Percentiles rank a stretch among this genome's conserved stretches.
phyloP scores from a whole-genome alignment of 805 yeast species.

The Metschnikowia vanudenii region DNA sequence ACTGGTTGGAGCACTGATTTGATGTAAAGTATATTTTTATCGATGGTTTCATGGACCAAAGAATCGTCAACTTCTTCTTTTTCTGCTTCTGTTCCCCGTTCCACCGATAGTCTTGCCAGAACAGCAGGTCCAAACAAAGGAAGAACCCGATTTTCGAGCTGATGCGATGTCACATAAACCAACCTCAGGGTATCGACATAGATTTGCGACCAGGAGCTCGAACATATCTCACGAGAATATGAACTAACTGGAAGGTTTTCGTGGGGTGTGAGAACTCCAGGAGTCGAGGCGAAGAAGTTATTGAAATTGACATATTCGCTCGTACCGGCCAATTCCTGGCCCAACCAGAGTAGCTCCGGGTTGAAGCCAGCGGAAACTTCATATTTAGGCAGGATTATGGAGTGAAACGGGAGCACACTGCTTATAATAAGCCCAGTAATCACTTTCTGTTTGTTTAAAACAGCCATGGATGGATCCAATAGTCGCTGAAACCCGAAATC shows the following conservation, averaged over 20 bases:
- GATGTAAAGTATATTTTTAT: slow-evolving; percentile 25
- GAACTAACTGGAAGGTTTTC: slow-evolving; percentile 24
- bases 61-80: slow-evolving; percentile 5
- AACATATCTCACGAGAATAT: slow-evolving; percentile 32
- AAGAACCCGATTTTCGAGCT: slow-evolving; percentile 31
- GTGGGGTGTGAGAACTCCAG: slow-evolving; percentile 32
- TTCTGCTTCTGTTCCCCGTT: slow-evolving; percentile 3
- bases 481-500: slow-evolving; percentile 24
- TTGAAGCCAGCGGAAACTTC: slow-evolving; percentile 9
- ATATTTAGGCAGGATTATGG: slow-evolving; percentile 23
- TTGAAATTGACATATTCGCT: slow-evolving; percentile 25
- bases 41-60: slow-evolving; percentile 11
- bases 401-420: slow-evolving; percentile 25
- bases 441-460: slow-evolving; percentile 27
- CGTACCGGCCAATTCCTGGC: slow-evolving; percentile 32
- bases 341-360: slow-evolving; percentile 35
- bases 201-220: slow-evolving; percentile 39
- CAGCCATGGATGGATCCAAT: slow-evolving; percentile 30
- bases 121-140: slow-evolving; percentile 20
- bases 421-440: slow-evolving; percentile 30
- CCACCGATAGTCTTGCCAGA: slow-evolving; percentile 17
- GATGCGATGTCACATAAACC: slow-evolving; percentile 34
- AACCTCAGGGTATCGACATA: slow-evolving; percentile 25
- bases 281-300: slow-evolving; percentile 25
- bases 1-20: slow-evolving; percentile 28